A percentile compares a stretch with the other conserved stretches of the same genome.
Evolutionary conservation across 2,329 filamentous ascomycete species (phyloP).

Genomic region (Calonectria fujianensis): DNA sequence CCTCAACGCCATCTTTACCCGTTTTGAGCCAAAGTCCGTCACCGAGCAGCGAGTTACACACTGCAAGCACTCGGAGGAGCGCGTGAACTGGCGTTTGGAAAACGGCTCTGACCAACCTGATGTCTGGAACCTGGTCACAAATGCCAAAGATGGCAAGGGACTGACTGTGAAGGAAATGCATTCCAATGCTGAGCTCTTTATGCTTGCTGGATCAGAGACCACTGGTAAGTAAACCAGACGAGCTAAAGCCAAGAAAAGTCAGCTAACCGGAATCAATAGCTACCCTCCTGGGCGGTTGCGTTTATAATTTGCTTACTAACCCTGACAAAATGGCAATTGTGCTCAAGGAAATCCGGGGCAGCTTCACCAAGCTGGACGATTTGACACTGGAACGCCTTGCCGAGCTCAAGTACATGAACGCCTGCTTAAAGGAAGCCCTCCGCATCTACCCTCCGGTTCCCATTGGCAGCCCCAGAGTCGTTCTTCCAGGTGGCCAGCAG

Average conservation of each 20-base stretch:
- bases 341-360: not conserved
- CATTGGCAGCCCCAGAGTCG: slow-evolving; percentile 17
- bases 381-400: slow-evolving; percentile 22
- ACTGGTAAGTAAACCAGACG: not conserved
- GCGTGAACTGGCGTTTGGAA: not conserved
- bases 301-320: slow-evolving; percentile 4
- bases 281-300: not conserved
- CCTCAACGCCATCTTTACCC: slow-evolving; percentile 27
- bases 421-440: slow-evolving; percentile 20
- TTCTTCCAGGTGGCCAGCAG: slow-evolving; percentile 9
- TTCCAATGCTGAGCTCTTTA: slow-evolving; percentile 28
- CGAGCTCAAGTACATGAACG: slow-evolving; percentile 29
- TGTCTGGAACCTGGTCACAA: slow-evolving; percentile 6
- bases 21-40: slow-evolving; percentile 27
- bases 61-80: slow-evolving; percentile 12
- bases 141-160: slow-evolving; percentile 23
- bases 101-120: slow-evolving; percentile 13
- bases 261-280: not conserved
- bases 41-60: slow-evolving; percentile 16
- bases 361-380: slow-evolving; percentile 9
- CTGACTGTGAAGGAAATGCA: slow-evolving; percentile 28
- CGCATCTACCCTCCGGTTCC: slow-evolving; percentile 28
- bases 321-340: slow-evolving; percentile 1
- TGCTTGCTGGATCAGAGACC: slow-evolving; percentile 26
- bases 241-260: not conserved